Evolutionary conservation across 2,329 filamentous ascomycete species (phyloP), one percentile per base, ranked within the genome.

Genomic region (Cordyceps javanica): DNA sequence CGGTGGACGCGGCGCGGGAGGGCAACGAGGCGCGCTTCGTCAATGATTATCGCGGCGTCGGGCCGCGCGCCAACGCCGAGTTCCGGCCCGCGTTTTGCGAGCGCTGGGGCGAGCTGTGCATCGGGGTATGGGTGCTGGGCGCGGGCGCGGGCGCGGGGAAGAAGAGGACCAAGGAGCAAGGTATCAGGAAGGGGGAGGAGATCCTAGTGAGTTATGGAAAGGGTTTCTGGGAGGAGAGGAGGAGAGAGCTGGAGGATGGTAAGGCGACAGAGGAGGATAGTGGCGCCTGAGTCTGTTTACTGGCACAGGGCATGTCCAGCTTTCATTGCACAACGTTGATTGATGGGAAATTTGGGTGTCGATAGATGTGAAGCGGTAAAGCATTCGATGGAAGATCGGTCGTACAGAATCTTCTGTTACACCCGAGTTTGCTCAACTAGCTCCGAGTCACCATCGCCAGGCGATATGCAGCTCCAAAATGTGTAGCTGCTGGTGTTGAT

Each of bases 21-120:
- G 85, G 85, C 11, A 88, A 87, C 64, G 85, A 88, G 71, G 84
- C 81, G 2, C 73, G 85, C 10, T 88, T 86, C 63, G 77, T 87
- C 46, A 88, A 88, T 65, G 85, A 88, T 69, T 88, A 83, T 63
- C 75, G 85, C 7, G 83, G 85, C 3, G 75, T 87, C 2, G 72
- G 72, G 13, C 69, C 70, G 50, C 69, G 76, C 59, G 73, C 81
- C 1, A 85, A 85, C 60, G 81, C 81, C 7, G 82, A 85, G 71
- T 87, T 86, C 63, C 74, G 72, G 42, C 78, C 81, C 61, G 78
- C 78, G 2, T 86, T 82, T 81, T 81, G 83, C 67, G 69, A 69
- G 62, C 67, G 74, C 25, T 75, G 73, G 49, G 72, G 74, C 5
- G 76, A 85, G 72, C 72, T 75, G 48, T 79, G 77, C 16, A 84